These are phyloP conservation scores for Petasospora rhodanensis DNA, from an alignment of 1,139 yeast species.

Conservation along the genomic window DNA sequence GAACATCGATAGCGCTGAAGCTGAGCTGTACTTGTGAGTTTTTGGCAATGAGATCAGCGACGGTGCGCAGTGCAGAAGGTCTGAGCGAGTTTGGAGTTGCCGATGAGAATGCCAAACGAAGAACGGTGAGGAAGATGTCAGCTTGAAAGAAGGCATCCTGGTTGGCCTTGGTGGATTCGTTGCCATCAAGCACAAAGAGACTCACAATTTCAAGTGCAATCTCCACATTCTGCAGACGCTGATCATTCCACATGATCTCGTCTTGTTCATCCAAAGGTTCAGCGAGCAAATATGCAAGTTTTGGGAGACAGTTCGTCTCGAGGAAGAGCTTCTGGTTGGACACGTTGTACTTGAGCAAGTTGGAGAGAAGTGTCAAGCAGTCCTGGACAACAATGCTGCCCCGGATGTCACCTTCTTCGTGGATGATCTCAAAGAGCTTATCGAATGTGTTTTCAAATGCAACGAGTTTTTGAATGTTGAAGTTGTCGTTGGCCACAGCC, in stretches of 20 bases:
- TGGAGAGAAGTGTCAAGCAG: conserved; percentile 70
- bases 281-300: conserved; percentile 55
- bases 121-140: conserved; percentile 60
- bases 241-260: conserved; percentile 63
- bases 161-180: conserved; percentile 55
- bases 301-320: conserved; percentile 75
- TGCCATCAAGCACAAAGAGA: conserved; percentile 70
- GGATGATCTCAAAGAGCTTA: conserved; percentile 67
- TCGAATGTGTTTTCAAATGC: conserved; percentile 95
- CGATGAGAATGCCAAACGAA: conserved; percentile 66
- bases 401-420: conserved; percentile 83
- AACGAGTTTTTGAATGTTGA: conserved; percentile 85
- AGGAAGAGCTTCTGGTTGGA: conserved; percentile 86
- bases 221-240: conserved; percentile 59
- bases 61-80: conserved; percentile 62
- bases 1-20: conserved; percentile 83
- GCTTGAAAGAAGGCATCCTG: conserved; percentile 60
- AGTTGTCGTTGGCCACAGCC: conserved; percentile 77
- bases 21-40: conserved; percentile 51
- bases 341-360: conserved; percentile 74
- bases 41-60: conserved; percentile 63
- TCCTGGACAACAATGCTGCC: conserved; percentile 93
- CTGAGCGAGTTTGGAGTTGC: conserved; percentile 60
- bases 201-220: conserved; percentile 70
- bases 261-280: conserved; percentile 55